phyloP scores from a whole-genome alignment of 2,329 filamentous ascomycete species.

The Endoconidiophora polonica region DNA sequence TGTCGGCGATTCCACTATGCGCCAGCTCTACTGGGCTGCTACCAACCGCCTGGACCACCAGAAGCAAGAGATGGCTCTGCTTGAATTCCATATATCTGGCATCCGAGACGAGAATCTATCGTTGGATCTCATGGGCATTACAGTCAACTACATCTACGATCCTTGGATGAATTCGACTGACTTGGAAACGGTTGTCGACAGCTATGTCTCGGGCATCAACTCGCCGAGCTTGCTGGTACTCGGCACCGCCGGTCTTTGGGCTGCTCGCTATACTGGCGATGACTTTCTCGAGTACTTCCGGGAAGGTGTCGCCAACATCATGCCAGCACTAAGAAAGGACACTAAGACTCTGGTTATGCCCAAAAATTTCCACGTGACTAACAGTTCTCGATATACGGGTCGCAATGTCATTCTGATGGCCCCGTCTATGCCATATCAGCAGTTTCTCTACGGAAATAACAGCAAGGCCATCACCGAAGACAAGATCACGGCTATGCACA shows the following conservation, averaged over 20 bases:
- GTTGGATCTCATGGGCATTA: conserved; percentile 25
- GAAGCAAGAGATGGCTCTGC: conserved; percentile 21
- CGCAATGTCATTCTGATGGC: conserved; percentile 23
- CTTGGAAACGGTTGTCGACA: conserved; percentile 19
- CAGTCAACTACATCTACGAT: conserved; percentile 43
- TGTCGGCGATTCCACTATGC: conserved; percentile 41
- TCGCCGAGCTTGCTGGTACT: conserved; percentile 31
- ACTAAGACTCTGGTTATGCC: neutral
- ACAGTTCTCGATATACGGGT: too few species aligned
- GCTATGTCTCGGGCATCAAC: conserved; percentile 5
- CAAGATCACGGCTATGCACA: conserved; percentile 36
- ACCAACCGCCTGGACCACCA: conserved; percentile 29
- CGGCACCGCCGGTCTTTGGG: conserved; percentile 37
- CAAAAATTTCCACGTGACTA: neutral
- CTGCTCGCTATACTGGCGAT: conserved; percentile 32
- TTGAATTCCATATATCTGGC: conserved; percentile 19
- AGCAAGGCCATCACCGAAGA: conserved; percentile 32
- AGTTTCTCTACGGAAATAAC: conserved; percentile 29
- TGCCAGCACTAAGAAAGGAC: conserved; percentile 19
- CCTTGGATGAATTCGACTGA: conserved; percentile 37
- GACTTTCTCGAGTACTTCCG: conserved; percentile 29
- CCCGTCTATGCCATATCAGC: conserved; percentile 28
- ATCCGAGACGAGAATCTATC: conserved; percentile 27
- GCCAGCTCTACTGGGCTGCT: conserved; percentile 43
- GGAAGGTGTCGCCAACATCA: conserved; percentile 28